These are phyloP conservation scores for Geranium rotundifolium DNA, from an alignment of 345 rosid genomes.

Conservation along the genomic window DNA sequence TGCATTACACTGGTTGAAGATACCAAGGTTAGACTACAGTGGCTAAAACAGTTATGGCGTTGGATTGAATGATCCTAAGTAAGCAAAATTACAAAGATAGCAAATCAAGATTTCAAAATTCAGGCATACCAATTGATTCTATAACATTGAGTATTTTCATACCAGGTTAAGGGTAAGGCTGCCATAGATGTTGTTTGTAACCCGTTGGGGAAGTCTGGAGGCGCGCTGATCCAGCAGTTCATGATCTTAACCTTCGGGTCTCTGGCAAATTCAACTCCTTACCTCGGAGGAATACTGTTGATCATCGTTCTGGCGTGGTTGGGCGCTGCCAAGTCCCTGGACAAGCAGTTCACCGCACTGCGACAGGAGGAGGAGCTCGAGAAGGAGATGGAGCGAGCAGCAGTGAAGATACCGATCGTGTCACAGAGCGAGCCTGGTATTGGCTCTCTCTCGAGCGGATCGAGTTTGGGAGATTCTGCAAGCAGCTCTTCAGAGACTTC, in stretches of 20 bases:
- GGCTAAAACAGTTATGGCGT: too few species aligned
- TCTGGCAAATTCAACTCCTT: conserved; percentile 87
- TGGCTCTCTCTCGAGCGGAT: conserved; percentile 21
- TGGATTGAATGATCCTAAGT: too few species aligned
- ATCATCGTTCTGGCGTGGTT: conserved; percentile 80
- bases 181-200: conserved; percentile 95
- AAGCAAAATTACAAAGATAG: too few species aligned
- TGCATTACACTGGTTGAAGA: conserved; percentile 93
- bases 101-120: too few species aligned
- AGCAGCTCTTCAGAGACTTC: conserved; percentile 27
- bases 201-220: conserved; percentile 90
- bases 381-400: conserved; percentile 88
- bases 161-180: conserved; percentile 90
- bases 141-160: conserved; percentile 7
- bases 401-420: conserved; percentile 69
- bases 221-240: conserved; percentile 93
- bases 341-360: conserved; percentile 59
- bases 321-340: conserved; percentile 81
- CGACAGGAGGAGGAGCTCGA: conserved; percentile 89
- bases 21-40: conserved; percentile 51
- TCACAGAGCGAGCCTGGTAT: conserved; percentile 38
- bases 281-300: conserved; percentile 72
- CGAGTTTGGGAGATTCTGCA: neutral
- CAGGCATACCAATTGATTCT: neutral
- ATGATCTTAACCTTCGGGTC: conserved; percentile 95